Conservation (phyloP, 2,329 filamentous ascomycete species). For the Colletotrichum sp. region DNA sequence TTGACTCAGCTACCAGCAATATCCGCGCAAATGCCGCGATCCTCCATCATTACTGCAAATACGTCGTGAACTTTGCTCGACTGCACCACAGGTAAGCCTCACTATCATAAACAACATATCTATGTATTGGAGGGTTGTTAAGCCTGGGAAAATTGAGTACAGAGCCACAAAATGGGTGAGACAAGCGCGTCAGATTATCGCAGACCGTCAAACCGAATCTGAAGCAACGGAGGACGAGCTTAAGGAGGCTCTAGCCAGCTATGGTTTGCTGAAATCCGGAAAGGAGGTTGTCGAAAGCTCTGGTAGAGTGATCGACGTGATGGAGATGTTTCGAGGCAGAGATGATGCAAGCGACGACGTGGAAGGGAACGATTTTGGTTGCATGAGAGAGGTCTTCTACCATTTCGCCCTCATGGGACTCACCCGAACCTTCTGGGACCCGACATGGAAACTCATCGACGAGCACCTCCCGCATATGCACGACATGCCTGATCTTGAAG, state of each 20-base stretch:
- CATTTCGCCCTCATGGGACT: background rate
- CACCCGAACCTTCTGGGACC: conserved; percentile 4
- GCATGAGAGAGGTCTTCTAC: background rate
- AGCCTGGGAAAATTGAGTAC: background rate
- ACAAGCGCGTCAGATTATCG: background rate
- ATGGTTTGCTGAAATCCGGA: background rate
- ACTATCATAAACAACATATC: background rate
- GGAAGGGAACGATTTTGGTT: background rate
- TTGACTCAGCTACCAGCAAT: background rate
- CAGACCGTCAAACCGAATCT: background rate
- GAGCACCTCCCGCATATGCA: background rate
- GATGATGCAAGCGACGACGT: background rate
- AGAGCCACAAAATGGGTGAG: conserved; percentile 4
- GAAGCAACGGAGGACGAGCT: background rate
- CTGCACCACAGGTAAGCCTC: background rate
- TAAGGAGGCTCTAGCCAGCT: background rate
- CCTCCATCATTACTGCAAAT: conserved; percentile 1
- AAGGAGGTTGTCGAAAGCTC: background rate
- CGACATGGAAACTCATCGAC: conserved; percentile 5
- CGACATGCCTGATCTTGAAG: background rate
- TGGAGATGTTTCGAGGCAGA: background rate
- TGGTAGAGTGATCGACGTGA: background rate
- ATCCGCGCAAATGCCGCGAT: conserved; percentile 4
- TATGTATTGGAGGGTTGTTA: background rate
- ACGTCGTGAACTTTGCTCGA: background rate